Percentiles rank a stretch among this genome's conserved stretches.
These are phyloP conservation scores for Echeveria elegans DNA, from an alignment of 164 flowering plant species.

Conservation along the genomic window DNA sequence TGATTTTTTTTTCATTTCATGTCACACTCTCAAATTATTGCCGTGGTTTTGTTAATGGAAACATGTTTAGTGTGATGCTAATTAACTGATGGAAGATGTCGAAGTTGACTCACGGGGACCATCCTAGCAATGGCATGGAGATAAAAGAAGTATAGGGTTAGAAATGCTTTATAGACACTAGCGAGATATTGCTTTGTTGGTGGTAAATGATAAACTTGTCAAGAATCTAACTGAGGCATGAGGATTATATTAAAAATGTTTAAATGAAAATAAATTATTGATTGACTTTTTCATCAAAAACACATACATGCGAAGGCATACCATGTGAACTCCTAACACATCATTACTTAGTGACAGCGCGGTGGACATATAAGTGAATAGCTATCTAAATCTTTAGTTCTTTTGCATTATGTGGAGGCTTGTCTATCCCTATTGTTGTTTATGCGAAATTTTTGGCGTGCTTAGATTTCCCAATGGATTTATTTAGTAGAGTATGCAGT, in stretches of 20 bases:
- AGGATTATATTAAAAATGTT: neutral
- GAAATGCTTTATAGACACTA: neutral
- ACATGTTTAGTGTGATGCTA: neutral
- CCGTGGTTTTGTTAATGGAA: neutral
- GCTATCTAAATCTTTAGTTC: neutral
- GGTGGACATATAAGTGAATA: too few species aligned
- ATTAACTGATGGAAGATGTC: neutral
- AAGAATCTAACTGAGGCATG: neutral
- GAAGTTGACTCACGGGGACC: slow-evolving; percentile 2
- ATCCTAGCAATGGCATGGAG: slow-evolving; percentile 1
- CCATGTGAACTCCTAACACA: neutral
- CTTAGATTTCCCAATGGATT: neutral
- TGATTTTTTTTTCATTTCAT: neutral
- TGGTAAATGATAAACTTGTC: slow-evolving; percentile 1
- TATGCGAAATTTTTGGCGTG: neutral
- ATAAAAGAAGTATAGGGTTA: neutral
- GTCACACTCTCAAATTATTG: neutral
- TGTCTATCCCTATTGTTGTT: neutral
- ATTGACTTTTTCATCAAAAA: neutral
- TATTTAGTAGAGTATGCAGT: neutral
- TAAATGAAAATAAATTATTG: neutral
- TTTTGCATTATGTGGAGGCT: neutral
- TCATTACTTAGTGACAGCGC: neutral
- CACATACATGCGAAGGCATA: neutral
- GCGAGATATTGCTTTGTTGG: neutral